Percentiles rank a stretch among this genome's conserved stretches.
Conservation (phyloP, 2,329 filamentous ascomycete genomes). For the Fonsecaea multimorphosa region DNA sequence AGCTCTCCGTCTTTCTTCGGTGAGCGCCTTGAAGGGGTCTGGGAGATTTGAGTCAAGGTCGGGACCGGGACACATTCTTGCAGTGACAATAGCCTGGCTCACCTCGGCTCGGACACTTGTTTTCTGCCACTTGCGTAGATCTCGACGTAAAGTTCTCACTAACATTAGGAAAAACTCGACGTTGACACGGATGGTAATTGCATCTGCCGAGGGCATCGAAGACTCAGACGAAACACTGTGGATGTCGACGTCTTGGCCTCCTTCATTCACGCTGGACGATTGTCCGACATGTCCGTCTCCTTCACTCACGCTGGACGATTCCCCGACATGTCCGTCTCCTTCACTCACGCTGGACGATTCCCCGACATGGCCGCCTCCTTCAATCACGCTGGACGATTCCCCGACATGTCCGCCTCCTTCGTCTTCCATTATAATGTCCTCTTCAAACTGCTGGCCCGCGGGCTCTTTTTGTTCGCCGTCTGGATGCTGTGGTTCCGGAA, state of each 20-base stretch:
- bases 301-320: background rate
- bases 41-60: conserved; percentile 11
- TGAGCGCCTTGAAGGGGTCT: conserved; percentile 26
- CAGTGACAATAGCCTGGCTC: conserved; percentile 24
- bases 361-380: background rate
- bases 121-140: conserved; percentile 25
- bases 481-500: background rate
- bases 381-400: background rate
- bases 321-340: background rate
- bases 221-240: conserved; percentile 14
- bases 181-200: conserved; percentile 8
- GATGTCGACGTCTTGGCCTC: background rate
- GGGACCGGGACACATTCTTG: conserved; percentile 10
- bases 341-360: background rate
- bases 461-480: background rate
- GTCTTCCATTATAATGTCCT: background rate
- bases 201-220: background rate
- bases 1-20: conserved; percentile 13
- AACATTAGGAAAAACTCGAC: conserved; percentile 19
- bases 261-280: background rate
- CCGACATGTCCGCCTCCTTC: background rate
- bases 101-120: conserved; percentile 23
- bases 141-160: conserved; percentile 13
- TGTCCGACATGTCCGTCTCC: background rate
- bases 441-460: background rate